phyloP scores from a whole-genome alignment of 495 filamentous ascomycete genomes.

The Ramalina intermedia region DNA sequence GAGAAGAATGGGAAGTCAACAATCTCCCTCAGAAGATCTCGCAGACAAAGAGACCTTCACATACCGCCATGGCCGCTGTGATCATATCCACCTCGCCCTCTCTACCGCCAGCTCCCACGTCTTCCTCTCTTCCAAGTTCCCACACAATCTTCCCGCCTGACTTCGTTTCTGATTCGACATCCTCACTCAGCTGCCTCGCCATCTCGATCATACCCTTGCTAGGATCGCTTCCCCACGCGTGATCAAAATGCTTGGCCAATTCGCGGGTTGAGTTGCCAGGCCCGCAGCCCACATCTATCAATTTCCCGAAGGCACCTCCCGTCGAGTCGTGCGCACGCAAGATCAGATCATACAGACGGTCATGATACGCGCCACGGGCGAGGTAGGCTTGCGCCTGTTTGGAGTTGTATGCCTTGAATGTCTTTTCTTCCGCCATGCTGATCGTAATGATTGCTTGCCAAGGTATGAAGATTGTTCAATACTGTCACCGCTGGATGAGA shows the following conservation, averaged over 20 bases:
- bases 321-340: constrained; percentile 32
- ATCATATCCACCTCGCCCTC: constrained; percentile 36
- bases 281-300: constrained; percentile 44
- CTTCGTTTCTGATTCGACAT: constrained; percentile 6
- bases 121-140: constrained; percentile 31
- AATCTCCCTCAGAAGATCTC: not conserved
- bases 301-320: constrained; percentile 28
- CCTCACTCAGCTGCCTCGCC: constrained; percentile 25
- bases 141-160: constrained; percentile 24
- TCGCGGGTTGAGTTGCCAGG: constrained; percentile 31
- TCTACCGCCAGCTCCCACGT: constrained; percentile 19
- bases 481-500: too few relatives aligned
- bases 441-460: too few relatives aligned
- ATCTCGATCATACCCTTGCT: constrained; percentile 39
- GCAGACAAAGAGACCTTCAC: not conserved
- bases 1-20: not conserved
- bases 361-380: constrained; percentile 28
- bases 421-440: constrained; percentile 14
- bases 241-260: constrained; percentile 27
- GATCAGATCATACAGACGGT: constrained; percentile 31
- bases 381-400: constrained; percentile 32
- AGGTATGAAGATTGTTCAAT: too few relatives aligned
- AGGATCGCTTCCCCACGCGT: constrained; percentile 37
- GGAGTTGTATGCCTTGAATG: constrained; percentile 31
- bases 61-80: constrained; percentile 31